A percentile compares a stretch with the other conserved stretches of the same genome.
Evolutionary conservation across 768 basidiomycete genomes (phyloP).

Genomic region (Scleroderma bovista): DNA sequence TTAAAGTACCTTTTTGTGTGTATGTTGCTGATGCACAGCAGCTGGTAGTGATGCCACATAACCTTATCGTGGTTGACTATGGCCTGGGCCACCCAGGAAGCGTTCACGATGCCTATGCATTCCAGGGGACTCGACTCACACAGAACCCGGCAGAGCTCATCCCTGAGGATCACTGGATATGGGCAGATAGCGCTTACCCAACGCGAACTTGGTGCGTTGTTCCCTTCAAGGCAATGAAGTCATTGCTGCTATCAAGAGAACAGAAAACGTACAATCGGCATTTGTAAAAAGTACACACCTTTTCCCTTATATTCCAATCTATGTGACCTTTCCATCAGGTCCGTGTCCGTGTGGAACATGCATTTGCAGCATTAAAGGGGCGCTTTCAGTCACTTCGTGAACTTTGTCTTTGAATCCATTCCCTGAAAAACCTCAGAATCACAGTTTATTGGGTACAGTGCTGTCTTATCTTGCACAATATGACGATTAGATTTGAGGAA

Average conservation of each 20-base stretch:
- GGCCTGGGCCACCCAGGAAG: constrained; percentile 5
- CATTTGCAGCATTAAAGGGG: constrained; percentile 2
- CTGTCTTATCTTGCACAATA: constrained; percentile 4
- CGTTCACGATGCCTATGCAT: constrained; percentile 6
- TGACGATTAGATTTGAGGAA: background rate
- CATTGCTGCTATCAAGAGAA: background rate
- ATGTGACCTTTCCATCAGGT: background rate
- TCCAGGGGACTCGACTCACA: background rate
- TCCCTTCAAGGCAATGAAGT: background rate
- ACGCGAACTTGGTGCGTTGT: background rate
- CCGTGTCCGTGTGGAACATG: background rate
- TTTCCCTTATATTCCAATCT: background rate
- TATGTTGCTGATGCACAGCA: background rate
- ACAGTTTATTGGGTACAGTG: constrained; percentile 1
- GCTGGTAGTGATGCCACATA: constrained; percentile 5
- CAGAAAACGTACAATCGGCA: background rate
- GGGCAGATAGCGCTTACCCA: background rate
- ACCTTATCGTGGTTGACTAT: constrained; percentile 4
- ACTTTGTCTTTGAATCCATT: background rate
- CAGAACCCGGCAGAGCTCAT: background rate
- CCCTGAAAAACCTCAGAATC: background rate
- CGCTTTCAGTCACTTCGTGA: constrained; percentile 1
- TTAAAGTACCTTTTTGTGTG: background rate
- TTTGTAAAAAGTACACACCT: background rate
- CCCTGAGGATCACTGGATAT: background rate